Conservation (phyloP, 148 eudicot genomes). For the Rhododendron simsii region DNA sequence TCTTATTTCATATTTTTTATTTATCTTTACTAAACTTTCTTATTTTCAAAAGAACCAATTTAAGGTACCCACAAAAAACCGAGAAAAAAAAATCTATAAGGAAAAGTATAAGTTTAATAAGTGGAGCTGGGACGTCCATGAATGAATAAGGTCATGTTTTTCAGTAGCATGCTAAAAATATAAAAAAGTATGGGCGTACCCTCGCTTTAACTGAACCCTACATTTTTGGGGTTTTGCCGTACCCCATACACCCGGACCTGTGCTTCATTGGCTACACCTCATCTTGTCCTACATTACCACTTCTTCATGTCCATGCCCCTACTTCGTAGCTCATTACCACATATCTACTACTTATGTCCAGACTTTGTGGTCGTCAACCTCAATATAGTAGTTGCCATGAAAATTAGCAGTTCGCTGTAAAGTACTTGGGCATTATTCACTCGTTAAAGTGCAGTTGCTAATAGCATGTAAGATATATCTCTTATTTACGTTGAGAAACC, state of each 20-base stretch:
- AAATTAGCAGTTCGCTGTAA: not conserved
- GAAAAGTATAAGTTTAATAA: too few relatives aligned
- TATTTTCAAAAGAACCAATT: not conserved
- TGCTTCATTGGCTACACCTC: not conserved
- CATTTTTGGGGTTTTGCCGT: not conserved
- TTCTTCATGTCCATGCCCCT: not conserved
- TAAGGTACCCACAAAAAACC: not conserved
- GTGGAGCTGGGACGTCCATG: not conserved
- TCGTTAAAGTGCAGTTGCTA: not conserved
- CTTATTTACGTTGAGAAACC: not conserved
- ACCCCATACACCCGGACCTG: not conserved
- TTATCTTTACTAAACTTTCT: too few relatives aligned
- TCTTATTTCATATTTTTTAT: too few relatives aligned
- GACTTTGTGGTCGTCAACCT: not conserved
- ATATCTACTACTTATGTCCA: not conserved
- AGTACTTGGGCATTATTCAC: not conserved
- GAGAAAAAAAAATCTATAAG: not conserved
- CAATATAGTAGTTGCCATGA: not conserved
- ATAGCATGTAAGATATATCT: not conserved
- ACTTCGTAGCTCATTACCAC: not conserved
- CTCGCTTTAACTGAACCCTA: not conserved
- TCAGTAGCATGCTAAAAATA: not conserved
- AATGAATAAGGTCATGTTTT: not conserved
- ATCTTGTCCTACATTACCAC: constrained; percentile 1
- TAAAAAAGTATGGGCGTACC: not conserved